Evolutionary conservation across 345 rosid genomes (phyloP).

Genomic region (Pistacia integerrima): DNA sequence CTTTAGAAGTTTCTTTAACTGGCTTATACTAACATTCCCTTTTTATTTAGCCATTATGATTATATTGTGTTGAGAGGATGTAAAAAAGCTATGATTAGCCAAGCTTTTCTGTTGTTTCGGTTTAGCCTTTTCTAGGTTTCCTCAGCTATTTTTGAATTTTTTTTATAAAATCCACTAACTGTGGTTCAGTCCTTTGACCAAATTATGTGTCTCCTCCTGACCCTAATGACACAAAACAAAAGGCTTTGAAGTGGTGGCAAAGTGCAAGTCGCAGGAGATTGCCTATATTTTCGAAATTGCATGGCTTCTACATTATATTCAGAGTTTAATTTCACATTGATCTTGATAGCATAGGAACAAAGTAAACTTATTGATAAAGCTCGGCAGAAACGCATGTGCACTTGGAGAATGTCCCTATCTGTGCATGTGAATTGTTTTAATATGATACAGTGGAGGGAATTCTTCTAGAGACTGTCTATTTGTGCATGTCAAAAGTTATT

Average conservation of each 20-base stretch:
- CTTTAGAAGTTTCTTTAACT: neutral
- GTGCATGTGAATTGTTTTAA: neutral
- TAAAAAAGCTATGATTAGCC: neutral
- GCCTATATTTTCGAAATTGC: neutral
- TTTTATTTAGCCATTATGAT: neutral
- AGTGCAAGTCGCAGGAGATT: neutral
- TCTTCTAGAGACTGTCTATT: neutral
- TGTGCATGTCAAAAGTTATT: neutral
- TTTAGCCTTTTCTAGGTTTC: neutral
- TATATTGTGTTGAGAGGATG: neutral
- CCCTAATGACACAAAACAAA: neutral
- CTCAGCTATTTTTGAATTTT: neutral
- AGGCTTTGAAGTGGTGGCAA: neutral
- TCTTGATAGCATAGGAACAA: neutral
- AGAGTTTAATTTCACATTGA: neutral
- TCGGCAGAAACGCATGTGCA: neutral
- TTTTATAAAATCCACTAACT: neutral
- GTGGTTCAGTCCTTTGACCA: neutral
- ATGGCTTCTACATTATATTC: no score
- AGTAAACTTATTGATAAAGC: neutral
- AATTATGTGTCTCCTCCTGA: neutral
- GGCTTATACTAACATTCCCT: neutral
- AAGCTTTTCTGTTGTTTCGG: neutral
- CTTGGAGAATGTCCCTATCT: neutral
- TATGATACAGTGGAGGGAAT: neutral